Conservation (phyloP, 441 rosid species). For the Dalechampia spathulata region DNA sequence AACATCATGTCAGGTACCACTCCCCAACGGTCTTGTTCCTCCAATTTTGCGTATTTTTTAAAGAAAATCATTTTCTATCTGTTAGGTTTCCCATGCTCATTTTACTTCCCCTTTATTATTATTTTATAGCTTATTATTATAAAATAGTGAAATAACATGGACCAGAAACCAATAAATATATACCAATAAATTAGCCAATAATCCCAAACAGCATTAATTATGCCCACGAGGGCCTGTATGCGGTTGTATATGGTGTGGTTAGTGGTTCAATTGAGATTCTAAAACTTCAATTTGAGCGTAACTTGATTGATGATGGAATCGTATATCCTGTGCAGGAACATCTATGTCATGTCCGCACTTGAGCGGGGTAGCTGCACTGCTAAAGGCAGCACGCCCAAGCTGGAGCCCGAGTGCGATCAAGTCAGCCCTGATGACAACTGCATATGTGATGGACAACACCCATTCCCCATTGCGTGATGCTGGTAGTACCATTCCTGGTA, state of each 20-base stretch:
- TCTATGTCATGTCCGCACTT: conserved; percentile 97
- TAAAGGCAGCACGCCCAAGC: conserved; percentile 61
- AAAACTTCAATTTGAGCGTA: too few species aligned
- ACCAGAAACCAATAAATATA: too few species aligned
- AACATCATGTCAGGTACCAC: conserved; percentile 74
- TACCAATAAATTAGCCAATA: too few species aligned
- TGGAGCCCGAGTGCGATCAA: conserved; percentile 87
- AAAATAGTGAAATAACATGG: too few species aligned
- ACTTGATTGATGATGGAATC: too few species aligned
- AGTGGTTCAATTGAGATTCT: too few species aligned
- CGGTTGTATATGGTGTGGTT: too few species aligned
- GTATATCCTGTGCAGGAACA: conserved; percentile 44
- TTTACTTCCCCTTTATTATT: neutral
- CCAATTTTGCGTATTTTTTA: too few species aligned
- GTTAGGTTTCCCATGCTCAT: conserved; percentile 5
- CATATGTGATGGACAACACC: conserved; percentile 47
- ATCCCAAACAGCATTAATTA: too few species aligned
- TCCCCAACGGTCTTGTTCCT: conserved; percentile 14
- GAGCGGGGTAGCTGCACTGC: conserved; percentile 80
- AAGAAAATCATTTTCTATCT: too few species aligned
- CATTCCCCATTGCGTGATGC: conserved; percentile 68
- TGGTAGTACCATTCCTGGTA: conserved; percentile 23
- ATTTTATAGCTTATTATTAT: too few species aligned
- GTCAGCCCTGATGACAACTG: conserved; percentile 92
- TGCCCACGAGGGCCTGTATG: too few species aligned